A percentile compares a stretch with the other conserved stretches of the same genome.
These are phyloP conservation scores for Globomyces sp. DNA, from an alignment of 371 early-diverging fungal genomes.

Conservation along the genomic window DNA sequence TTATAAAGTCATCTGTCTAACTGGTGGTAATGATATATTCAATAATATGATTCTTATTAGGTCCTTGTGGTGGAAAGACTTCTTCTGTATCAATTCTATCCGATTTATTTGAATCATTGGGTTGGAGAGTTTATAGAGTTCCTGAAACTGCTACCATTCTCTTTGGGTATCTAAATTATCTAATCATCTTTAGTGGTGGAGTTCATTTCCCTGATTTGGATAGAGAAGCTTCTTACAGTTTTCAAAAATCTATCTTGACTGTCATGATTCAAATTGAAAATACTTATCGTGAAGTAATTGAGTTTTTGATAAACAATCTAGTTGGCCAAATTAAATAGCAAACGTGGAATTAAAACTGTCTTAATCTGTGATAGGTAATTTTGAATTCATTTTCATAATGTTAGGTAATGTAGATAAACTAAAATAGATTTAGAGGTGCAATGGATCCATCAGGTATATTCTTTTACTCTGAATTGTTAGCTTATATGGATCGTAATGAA, in stretches of 20 bases:
- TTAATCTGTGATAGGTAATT: constrained; percentile 32
- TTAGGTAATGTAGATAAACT: background rate
- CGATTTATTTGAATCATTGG: constrained; percentile 38
- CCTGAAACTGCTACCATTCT: constrained; percentile 46
- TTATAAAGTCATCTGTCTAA: constrained; percentile 34
- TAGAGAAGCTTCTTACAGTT: constrained; percentile 25
- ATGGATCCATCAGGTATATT: constrained; percentile 34
- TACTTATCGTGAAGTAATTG: constrained; percentile 27
- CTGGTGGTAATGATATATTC: constrained; percentile 18
- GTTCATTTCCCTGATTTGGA: constrained; percentile 12
- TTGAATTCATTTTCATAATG: background rate
- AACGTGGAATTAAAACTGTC: constrained; percentile 32
- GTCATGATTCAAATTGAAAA: constrained; percentile 44
- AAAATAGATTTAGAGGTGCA: constrained; percentile 34
- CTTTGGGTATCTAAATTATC: constrained; percentile 1
- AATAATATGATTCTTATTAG: too few species aligned
- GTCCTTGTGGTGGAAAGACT: constrained; percentile 47
- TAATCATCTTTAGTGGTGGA: background rate
- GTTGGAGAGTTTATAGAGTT: constrained; percentile 43
- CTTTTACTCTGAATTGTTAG: background rate
- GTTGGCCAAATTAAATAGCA: constrained; percentile 31
- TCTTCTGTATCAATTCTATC: constrained; percentile 29
- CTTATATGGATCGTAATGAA: constrained; percentile 33
- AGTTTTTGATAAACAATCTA: too few species aligned
- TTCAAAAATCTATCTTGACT: constrained; percentile 38